phyloP scores from a whole-genome alignment of 208 protist species.

The Balamuthia mandrillaris region DNA sequence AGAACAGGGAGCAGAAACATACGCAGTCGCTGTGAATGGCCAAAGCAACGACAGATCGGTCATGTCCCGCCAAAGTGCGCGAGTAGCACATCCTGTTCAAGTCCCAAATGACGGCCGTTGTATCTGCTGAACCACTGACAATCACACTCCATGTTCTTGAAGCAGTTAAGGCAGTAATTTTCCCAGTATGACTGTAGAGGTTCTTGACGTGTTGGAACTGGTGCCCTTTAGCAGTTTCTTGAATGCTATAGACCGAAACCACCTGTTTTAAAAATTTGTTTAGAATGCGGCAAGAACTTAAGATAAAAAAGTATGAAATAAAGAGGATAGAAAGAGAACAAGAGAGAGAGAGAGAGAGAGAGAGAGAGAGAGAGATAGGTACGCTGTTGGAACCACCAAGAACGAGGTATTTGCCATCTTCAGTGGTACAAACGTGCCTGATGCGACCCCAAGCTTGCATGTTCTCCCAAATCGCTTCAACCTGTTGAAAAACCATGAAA shows the following conservation, averaged over 20 bases:
- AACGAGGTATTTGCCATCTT: background rate
- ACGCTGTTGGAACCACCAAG: slow-evolving; percentile 8
- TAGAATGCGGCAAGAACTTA: background rate
- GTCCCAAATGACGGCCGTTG: background rate
- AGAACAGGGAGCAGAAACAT: background rate
- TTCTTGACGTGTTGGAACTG: background rate
- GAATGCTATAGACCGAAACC: background rate
- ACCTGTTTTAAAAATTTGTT: background rate
- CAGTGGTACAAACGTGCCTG: background rate
- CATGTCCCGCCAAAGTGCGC: background rate
- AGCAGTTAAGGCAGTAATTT: background rate
- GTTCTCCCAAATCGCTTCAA: background rate
- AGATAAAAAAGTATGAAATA: background rate
- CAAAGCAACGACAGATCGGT: background rate
- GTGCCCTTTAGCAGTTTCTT: background rate
- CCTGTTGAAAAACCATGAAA: background rate
- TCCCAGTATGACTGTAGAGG: background rate
- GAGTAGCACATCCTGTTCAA: background rate
- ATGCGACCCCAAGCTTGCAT: background rate
- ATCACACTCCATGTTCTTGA: background rate
- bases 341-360: background rate
- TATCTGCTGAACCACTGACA: background rate
- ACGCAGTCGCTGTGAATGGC: background rate
- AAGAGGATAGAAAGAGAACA: background rate
- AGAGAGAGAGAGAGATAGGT: background rate